A percentile compares a stretch with the other conserved stretches of the same genome.
phyloP scores from a whole-genome alignment of 2,329 filamentous ascomycete genomes.

The Daldinia eschscholtzii region DNA sequence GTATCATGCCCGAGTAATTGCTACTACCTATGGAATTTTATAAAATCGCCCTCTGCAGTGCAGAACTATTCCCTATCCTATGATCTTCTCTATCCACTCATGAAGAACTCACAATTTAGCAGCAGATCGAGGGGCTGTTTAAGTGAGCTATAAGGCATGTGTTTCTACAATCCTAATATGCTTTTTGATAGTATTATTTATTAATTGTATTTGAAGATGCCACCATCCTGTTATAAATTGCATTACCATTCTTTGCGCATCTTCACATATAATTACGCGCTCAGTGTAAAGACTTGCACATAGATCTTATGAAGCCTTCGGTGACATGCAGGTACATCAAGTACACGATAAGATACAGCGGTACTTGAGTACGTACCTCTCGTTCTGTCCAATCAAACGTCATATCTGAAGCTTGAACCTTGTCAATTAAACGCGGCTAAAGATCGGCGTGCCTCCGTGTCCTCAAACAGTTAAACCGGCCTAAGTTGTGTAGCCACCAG shows the following conservation, averaged over 20 bases:
- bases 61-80: background rate
- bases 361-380: slow-evolving; percentile 5
- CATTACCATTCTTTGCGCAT: background rate
- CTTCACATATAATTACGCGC: background rate
- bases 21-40: too few species aligned
- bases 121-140: background rate
- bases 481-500: background rate
- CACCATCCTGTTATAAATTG: background rate
- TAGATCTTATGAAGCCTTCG: background rate
- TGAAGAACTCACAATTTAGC: background rate
- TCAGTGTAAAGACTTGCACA: background rate
- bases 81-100: background rate
- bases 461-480: slow-evolving; percentile 40
- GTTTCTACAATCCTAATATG: background rate
- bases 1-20: background rate
- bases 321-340: slow-evolving; percentile 12
- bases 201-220: background rate
- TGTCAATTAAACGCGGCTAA: slow-evolving; percentile 44
- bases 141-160: background rate
- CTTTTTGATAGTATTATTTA: background rate
- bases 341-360: background rate
- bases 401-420: slow-evolving; percentile 18
- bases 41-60: background rate
- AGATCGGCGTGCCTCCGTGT: slow-evolving; percentile 51
- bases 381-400: slow-evolving; percentile 23